Evolutionary conservation across 306 rosid genomes (phyloP), one percentile per base, ranked within the genome.

Genomic region (Trifolium subterraneum): DNA sequence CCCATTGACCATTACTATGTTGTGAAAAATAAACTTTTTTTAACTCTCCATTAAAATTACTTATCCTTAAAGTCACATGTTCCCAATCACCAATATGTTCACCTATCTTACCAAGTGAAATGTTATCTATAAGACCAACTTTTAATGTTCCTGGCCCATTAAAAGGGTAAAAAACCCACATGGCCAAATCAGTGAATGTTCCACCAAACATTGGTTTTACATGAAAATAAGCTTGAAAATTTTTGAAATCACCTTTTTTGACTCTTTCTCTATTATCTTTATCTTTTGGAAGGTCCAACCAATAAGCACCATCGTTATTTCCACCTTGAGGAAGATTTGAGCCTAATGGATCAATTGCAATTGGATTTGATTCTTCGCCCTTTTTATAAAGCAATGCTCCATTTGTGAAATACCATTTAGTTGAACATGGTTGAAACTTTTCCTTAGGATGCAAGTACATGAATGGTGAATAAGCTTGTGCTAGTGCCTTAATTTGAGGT

Each of bases 191-290:
- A 41, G 84, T 74, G 50, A 74, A 74, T 18, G 76, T 68, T 4
- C 84, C 80, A 38, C 84, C 84, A 80, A 80, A 74, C 76, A 80
- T 74, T 15, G 84, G 80, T 7, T 80, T 80, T 8, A 56, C 84
- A 74, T 80, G 76, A n/a, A 80, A 11, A 52, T 80, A 80, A 10
- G 44, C 72, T 61, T 80, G 71, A 4, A 5, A 25, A 31, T 47
- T 60, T 70, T 80, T 74, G 61, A 38, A 68, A 74, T 80, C 68
- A 4, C 84, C 84, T 5, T 74, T 80, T 12, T 80, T 68, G 0
- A 80, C 80, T 64, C 54, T 80, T 22, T 74, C 80, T 22, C 6
- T 60, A 64, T 80, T 74, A 48, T 60, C 51, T 41, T 74, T 29
- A 10, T 80, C 84, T 60, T 13, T 2, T 60, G 84, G 84, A 0